phyloP scores from a whole-genome alignment of 164 flowering plant genomes.

The Amborella trichopoda region DNA sequence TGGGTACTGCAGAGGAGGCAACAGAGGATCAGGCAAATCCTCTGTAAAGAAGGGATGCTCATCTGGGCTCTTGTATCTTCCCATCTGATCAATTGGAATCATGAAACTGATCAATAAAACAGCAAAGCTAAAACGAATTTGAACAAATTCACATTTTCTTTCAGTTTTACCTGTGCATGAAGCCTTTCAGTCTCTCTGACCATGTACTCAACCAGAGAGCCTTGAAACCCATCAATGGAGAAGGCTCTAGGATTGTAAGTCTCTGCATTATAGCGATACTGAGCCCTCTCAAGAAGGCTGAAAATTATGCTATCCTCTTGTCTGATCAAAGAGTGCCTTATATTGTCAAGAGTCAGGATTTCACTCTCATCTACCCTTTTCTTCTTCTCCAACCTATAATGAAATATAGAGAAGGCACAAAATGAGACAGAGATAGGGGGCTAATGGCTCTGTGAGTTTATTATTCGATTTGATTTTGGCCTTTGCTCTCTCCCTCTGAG shows the following conservation, averaged over 20 bases:
- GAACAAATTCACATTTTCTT: too few relatives aligned
- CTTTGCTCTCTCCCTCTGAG: too few relatives aligned
- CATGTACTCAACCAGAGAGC: constrained; percentile 72
- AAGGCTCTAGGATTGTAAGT: constrained; percentile 54
- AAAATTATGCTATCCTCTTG: constrained; percentile 93
- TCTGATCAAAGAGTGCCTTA: constrained; percentile 60
- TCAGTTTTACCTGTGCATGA: constrained; percentile 53
- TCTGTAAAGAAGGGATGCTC: constrained; percentile 87
- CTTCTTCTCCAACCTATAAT: constrained; percentile 26
- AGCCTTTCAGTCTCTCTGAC: constrained; percentile 76
- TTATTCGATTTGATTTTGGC: too few relatives aligned
- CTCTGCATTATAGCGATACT: constrained; percentile 53
- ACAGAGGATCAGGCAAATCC: constrained; percentile 54
- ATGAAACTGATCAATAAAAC: background rate
- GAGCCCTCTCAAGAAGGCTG: constrained; percentile 79
- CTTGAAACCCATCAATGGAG: constrained; percentile 52
- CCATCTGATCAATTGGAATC: constrained; percentile 32
- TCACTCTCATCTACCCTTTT: constrained; percentile 64
- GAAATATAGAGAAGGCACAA: too few relatives aligned
- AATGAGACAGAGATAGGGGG: too few relatives aligned
- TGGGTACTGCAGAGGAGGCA: constrained; percentile 81
- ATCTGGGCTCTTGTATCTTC: constrained; percentile 83
- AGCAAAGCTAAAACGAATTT: background rate
- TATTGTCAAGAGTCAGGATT: constrained; percentile 59
- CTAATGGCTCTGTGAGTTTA: too few relatives aligned